These are phyloP conservation scores for Datura wrightii DNA, from an alignment of 257 asterid species.

Conservation along the genomic window DNA sequence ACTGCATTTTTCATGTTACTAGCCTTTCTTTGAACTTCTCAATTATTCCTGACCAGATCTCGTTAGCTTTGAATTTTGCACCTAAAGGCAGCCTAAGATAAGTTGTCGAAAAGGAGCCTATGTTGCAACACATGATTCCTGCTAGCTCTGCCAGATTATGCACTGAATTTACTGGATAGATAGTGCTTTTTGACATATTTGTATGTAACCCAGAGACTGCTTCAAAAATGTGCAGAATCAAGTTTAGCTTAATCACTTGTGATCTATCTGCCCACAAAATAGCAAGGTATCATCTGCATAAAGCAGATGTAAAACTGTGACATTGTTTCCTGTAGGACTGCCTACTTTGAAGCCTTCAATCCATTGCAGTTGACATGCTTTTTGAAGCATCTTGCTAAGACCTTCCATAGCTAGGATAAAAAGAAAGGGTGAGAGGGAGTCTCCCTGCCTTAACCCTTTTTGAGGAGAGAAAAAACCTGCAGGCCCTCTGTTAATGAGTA, in stretches of 20 bases:
- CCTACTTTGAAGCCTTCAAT: constrained; percentile 12
- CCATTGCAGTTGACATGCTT: not conserved
- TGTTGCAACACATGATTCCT: not conserved
- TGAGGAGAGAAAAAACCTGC: not conserved
- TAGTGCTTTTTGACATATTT: not conserved
- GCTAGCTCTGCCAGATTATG: not conserved
- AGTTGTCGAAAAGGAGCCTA: not conserved
- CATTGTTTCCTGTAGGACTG: not conserved
- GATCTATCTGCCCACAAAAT: not conserved
- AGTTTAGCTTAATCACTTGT: not conserved
- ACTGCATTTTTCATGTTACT: not conserved
- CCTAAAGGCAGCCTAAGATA: not conserved
- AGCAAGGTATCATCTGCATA: not conserved
- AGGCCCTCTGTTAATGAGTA: not conserved
- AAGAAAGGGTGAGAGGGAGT: not conserved
- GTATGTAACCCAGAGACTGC: not conserved
- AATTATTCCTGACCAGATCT: not conserved
- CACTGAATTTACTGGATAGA: constrained; percentile 8
- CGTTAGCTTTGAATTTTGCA: not conserved
- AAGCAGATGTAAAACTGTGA: not conserved
- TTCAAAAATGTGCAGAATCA: not conserved
- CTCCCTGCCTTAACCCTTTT: not conserved
- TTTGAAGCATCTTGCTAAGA: not conserved
- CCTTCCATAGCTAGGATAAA: not conserved
- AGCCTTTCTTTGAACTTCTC: not conserved